These are phyloP conservation scores for Garcia nutans DNA, from an alignment of 345 rosid genomes.

Conservation along the genomic window DNA sequence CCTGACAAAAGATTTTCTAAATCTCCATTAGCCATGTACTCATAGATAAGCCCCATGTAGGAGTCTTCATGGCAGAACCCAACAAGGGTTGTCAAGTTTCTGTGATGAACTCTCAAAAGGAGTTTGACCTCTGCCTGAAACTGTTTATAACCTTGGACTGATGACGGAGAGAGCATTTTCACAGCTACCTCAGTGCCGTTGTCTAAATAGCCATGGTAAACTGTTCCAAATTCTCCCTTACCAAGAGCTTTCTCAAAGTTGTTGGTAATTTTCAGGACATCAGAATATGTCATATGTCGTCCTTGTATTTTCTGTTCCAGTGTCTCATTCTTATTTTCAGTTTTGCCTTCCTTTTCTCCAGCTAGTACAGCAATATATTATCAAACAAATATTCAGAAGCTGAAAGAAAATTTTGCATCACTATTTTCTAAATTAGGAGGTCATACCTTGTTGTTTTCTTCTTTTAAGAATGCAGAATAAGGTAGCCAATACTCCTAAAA, in stretches of 20 bases:
- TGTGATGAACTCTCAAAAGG: conserved; percentile 12
- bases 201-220: conserved; percentile 37
- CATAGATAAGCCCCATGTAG: conserved; percentile 1
- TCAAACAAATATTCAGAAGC: too few species aligned
- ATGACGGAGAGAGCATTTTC: conserved; percentile 45
- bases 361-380: too few species aligned
- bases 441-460: too few species aligned
- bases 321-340: too few species aligned
- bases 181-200: conserved; percentile 51
- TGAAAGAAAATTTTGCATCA: too few species aligned
- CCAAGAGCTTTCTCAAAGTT: conserved; percentile 38
- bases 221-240: conserved; percentile 54
- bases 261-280: conserved; percentile 31
- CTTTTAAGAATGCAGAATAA: too few species aligned
- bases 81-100: conserved; percentile 5
- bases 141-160: conserved; percentile 47
- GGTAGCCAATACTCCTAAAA: too few species aligned
- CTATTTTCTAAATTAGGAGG: too few species aligned
- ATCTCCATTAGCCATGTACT: conserved; percentile 15
- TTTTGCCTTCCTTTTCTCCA: too few species aligned
- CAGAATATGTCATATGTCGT: too few species aligned
- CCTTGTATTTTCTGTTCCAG: too few species aligned
- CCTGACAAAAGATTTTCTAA: neutral
- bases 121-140: conserved; percentile 39
- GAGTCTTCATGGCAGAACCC: neutral